Percentiles rank a stretch among this genome's conserved stretches.
Evolutionary conservation across 208 protist genomes (phyloP).

Genomic region (Acanthamoeba quina): DNA sequence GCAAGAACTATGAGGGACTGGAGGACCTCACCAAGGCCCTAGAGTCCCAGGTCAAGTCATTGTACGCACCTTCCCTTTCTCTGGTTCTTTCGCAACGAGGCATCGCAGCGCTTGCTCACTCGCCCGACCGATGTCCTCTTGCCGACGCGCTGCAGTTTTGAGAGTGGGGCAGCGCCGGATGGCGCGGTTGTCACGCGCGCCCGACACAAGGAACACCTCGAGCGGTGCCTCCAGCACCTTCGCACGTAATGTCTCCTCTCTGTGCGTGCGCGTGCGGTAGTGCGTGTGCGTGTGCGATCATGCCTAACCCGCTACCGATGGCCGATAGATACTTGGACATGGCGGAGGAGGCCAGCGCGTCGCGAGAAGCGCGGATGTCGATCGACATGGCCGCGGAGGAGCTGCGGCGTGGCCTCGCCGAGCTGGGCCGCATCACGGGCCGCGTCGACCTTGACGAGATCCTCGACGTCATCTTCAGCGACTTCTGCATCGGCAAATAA

Average conservation of each 20-base stretch:
- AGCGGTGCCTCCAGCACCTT: constrained; percentile 71
- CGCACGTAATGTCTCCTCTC: not conserved
- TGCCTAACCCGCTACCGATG: not conserved
- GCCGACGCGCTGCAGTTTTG: not conserved
- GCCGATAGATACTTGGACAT: not conserved
- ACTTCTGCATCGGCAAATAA: constrained; percentile 92
- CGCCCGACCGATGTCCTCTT: not conserved
- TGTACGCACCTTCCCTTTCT: not conserved
- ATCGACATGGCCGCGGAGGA: constrained; percentile 82
- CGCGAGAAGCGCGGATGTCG: not conserved
- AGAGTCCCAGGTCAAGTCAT: constrained; percentile 52
- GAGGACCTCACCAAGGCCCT: constrained; percentile 58
- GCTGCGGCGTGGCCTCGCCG: constrained; percentile 77
- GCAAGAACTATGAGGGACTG: not conserved
- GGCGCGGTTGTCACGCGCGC: constrained; percentile 73
- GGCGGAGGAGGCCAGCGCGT: not conserved
- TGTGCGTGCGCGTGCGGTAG: not conserved
- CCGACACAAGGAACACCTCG: constrained; percentile 78
- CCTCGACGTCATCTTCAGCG: constrained; percentile 89
- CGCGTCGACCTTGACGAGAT: constrained; percentile 87
- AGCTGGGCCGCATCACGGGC: constrained; percentile 81
- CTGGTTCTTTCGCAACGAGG: no score
- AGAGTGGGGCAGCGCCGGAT: not conserved
- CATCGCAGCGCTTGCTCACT: no score
- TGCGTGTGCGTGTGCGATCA: not conserved